Base-by-base conservation (phyloP, 306 rosid genomes). In the Dicorynia guianensis region DNA sequence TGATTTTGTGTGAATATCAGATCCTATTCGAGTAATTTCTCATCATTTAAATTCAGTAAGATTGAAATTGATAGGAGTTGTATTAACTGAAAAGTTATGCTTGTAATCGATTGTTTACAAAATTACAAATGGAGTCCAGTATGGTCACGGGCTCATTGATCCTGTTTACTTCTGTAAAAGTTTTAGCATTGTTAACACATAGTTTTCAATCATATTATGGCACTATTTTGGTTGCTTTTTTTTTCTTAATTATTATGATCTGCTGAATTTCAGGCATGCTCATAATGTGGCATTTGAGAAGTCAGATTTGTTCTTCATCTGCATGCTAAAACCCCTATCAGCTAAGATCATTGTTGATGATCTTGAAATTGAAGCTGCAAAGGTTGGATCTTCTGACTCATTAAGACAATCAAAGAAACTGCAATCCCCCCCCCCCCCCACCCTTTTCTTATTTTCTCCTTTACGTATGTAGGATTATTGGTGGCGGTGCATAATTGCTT, bases 231-330 rank as follows among this genome's bases (percentile, higher is more conserved):
- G 11, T 59, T 64, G 35, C n/a, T n/a, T n/a, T 50, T 4, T 17
- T 33, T 19, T 50, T 65, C 14, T 67, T 38, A 66, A 64, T 17
- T 17, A 43, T 35, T 13, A 50, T 59, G 15, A 59, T 67, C 77
- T 80, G 52, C 84, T 67, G 57, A 25, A 60, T 36, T 43, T 83
- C 79, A 94, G 97, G 91, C 98, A 95, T 77, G 97, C 87, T 34
- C 97, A 95, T 77, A 89, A 92, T 47, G 87, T 90, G 73, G 96
- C 97, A 5, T 95, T 92, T 3, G 92, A 88, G 77, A 95, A 95
- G 86, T 95, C 98, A 39, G 98, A 95, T 86, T 81, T 95, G 81
- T 89, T 92, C 90, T 95, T 95, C 81, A 90, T 92, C 76, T 95
- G 98, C 91, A 89, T 95, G 96, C 82, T 95, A 18, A 87, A 75